Evolutionary conservation across 1,139 yeast species (phyloP).

Genomic region (Candida sp.): DNA sequence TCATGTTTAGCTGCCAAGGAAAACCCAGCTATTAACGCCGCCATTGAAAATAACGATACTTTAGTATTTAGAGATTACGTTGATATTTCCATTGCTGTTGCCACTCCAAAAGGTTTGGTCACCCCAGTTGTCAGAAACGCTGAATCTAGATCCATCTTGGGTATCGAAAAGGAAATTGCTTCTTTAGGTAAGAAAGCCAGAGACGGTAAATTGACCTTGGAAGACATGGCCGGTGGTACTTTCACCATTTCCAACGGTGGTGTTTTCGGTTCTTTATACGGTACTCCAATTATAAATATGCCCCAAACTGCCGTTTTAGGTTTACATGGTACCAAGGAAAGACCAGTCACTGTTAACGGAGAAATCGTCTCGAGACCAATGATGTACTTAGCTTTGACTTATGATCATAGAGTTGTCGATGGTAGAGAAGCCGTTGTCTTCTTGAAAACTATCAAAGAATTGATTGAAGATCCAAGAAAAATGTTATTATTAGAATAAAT

Average conservation of each 20-base stretch:
- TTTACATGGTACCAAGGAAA: constrained; percentile 95
- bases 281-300: constrained; percentile 97
- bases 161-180: constrained; percentile 84
- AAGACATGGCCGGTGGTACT: constrained; percentile 99
- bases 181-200: constrained; percentile 90
- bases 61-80: constrained; percentile 95
- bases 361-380: constrained; percentile 97
- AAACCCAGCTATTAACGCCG: constrained; percentile 92
- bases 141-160: constrained; percentile 85
- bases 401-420: constrained; percentile 97
- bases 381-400: constrained; percentile 99
- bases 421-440: constrained; percentile 99
- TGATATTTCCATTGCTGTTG: constrained; percentile 95
- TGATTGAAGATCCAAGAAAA: constrained; percentile 98
- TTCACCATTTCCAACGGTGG: constrained; percentile 99
- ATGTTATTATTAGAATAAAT: constrained; percentile 70
- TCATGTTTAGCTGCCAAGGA: constrained; percentile 91
- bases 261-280: constrained; percentile 95
- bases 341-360: constrained; percentile 96
- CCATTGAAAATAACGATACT: constrained; percentile 90
- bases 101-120: constrained; percentile 99
- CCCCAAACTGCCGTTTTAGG: constrained; percentile 99
- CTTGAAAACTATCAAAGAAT: constrained; percentile 93
- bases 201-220: constrained; percentile 93
- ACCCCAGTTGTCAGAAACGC: constrained; percentile 99